Evolutionary conservation across 805 yeast species (phyloP).

Genomic region (Saccharomycopsis amapae): DNA sequence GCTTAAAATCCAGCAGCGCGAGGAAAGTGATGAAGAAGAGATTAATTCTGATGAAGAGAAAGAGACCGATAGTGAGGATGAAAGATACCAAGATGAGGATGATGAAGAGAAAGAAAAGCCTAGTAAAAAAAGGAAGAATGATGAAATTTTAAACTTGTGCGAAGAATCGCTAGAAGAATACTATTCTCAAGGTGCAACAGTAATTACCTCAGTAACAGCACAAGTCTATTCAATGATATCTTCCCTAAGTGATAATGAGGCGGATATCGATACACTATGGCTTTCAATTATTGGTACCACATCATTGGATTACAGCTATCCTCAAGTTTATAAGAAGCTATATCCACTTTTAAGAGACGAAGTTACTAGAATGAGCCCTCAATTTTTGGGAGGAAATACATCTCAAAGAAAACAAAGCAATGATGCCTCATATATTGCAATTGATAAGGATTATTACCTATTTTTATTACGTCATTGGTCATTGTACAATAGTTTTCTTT

Average conservation of each 20-base stretch:
- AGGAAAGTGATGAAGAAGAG: slow-evolving; percentile 32
- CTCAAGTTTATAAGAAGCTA: slow-evolving; percentile 64
- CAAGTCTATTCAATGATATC: slow-evolving; percentile 77
- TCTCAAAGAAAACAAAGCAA: slow-evolving; percentile 26
- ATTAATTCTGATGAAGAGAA: slow-evolving; percentile 33
- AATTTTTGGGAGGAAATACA: slow-evolving; percentile 21
- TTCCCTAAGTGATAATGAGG: slow-evolving; percentile 71
- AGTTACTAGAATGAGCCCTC: slow-evolving; percentile 58
- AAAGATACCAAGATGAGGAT: slow-evolving; percentile 23
- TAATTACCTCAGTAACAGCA: slow-evolving; percentile 66
- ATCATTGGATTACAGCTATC: slow-evolving; percentile 65
- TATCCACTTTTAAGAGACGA: slow-evolving; percentile 78
- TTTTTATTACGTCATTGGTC: slow-evolving; percentile 91
- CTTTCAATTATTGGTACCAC: slow-evolving; percentile 82
- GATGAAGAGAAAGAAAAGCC: slow-evolving; percentile 24
- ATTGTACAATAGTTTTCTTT: slow-evolving; percentile 80
- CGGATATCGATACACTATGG: slow-evolving; percentile 64
- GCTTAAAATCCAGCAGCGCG: slow-evolving; percentile 35
- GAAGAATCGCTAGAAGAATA: slow-evolving; percentile 63
- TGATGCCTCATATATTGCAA: slow-evolving; percentile 42
- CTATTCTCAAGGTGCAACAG: slow-evolving; percentile 76
- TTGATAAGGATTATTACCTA: slow-evolving; percentile 80
- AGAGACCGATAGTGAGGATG: slow-evolving; percentile 25
- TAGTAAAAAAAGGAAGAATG: slow-evolving; percentile 36
- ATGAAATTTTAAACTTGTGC: slow-evolving; percentile 34